Percentiles rank a stretch among this genome's conserved stretches.
Conservation (phyloP, 495 filamentous ascomycete species). For the Polyplosphaeria fusca region DNA sequence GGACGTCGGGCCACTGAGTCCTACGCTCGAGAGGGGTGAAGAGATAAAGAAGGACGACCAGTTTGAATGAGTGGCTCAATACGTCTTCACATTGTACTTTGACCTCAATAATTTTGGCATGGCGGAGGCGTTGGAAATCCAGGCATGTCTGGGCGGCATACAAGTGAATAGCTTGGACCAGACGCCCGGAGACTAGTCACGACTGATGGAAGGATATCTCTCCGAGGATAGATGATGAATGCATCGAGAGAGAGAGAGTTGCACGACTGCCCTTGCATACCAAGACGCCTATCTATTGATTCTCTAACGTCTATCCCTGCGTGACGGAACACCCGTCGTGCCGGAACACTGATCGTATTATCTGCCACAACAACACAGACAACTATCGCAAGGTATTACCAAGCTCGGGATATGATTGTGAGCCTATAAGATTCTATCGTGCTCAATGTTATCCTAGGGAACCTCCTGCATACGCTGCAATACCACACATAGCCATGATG, state of each 20-base stretch:
- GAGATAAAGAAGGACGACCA: slow-evolving; percentile 13
- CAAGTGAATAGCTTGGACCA: too few relatives aligned
- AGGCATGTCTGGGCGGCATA: too few relatives aligned
- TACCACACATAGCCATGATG: background rate
- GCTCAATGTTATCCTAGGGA: background rate
- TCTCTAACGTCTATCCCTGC: background rate
- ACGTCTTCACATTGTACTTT: too few relatives aligned
- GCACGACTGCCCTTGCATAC: too few relatives aligned
- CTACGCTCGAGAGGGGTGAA: slow-evolving; percentile 13
- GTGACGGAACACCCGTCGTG: background rate
- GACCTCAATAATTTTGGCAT: too few relatives aligned
- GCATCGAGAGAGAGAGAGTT: too few relatives aligned
- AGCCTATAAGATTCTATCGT: background rate
- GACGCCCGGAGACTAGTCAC: too few relatives aligned
- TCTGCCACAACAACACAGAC: background rate
- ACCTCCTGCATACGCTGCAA: background rate
- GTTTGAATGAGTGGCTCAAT: slow-evolving; percentile 30
- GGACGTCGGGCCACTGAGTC: slow-evolving; percentile 27
- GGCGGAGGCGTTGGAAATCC: too few relatives aligned
- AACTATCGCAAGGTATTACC: background rate
- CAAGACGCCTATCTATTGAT: too few relatives aligned
- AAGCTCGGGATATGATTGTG: background rate
- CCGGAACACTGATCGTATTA: background rate
- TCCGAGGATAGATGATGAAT: too few relatives aligned
- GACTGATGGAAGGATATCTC: too few relatives aligned